These are phyloP conservation scores for Verticillium longisporum DNA, from an alignment of 2,329 filamentous ascomycete genomes.

Conservation along the genomic window DNA sequence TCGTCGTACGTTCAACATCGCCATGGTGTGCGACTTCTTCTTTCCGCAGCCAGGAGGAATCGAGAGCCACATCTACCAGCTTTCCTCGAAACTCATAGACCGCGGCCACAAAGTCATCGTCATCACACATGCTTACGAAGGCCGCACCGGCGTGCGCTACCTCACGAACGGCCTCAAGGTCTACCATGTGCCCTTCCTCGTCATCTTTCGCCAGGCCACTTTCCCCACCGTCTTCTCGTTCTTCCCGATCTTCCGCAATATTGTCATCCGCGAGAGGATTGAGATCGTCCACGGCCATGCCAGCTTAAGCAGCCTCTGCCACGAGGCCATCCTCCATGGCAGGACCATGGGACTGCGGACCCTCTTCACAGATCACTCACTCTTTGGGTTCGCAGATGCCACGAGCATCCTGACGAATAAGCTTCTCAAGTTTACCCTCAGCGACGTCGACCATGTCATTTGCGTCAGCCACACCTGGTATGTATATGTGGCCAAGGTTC, in stretches of 20 bases:
- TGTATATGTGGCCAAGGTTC: conserved; percentile 12
- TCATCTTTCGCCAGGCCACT: conserved; percentile 89
- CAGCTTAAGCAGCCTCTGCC: conserved; percentile 85
- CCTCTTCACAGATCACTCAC: conserved; percentile 93
- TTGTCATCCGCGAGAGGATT: conserved; percentile 87
- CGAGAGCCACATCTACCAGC: conserved; percentile 97
- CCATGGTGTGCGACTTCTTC: conserved; percentile 99
- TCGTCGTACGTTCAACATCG: conserved; percentile 56
- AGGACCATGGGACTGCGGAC: conserved; percentile 94
- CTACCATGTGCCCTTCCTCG: conserved; percentile 92
- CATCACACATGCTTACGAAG: conserved; percentile 91
- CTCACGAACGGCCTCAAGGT: conserved; percentile 97
- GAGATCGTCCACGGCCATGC: conserved; percentile 98
- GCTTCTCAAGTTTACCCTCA: conserved; percentile 88
- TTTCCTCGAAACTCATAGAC: conserved; percentile 93
- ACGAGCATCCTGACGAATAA: conserved; percentile 96
- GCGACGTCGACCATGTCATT: conserved; percentile 96
- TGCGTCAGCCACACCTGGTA: conserved; percentile 98
- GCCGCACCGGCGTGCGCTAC: conserved; percentile 86
- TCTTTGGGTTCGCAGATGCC: conserved; percentile 96
- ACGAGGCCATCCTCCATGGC: conserved; percentile 91
- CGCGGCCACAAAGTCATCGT: conserved; percentile 97
- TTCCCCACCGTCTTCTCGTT: conserved; percentile 98
- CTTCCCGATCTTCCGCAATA: conserved; percentile 96
- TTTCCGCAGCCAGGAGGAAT: conserved; percentile 95